phyloP scores from a whole-genome alignment of 768 basidiomycete species.

The Tephrocybe sp. region DNA sequence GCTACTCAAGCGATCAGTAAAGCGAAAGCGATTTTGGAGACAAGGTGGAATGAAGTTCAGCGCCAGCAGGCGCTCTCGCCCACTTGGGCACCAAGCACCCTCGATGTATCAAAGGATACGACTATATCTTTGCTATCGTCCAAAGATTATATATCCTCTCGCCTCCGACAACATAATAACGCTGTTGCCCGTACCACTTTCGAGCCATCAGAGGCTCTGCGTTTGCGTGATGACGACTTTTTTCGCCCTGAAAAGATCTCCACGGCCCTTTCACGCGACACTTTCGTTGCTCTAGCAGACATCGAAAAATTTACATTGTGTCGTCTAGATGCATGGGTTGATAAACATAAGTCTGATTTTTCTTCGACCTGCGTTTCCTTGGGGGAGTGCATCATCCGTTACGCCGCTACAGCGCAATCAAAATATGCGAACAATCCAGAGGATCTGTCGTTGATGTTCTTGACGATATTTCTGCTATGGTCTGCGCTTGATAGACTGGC shows the following conservation, averaged over 20 bases:
- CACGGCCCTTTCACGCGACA: slow-evolving; percentile 8
- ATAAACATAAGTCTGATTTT: slow-evolving; percentile 8
- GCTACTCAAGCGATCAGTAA: too few species aligned
- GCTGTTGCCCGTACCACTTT: slow-evolving; percentile 7
- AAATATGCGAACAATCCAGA: slow-evolving; percentile 36
- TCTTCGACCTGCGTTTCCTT: slow-evolving; percentile 20
- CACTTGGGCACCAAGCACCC: slow-evolving; percentile 21
- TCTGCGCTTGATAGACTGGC: slow-evolving; percentile 41
- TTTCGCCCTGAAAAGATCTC: not conserved
- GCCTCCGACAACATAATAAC: slow-evolving; percentile 5
- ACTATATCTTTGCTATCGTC: slow-evolving; percentile 31
- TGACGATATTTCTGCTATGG: slow-evolving; percentile 53
- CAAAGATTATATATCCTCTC: slow-evolving; percentile 24
- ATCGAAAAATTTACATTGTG: slow-evolving; percentile 33
- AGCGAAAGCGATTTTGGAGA: too few species aligned
- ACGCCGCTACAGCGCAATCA: slow-evolving; percentile 23
- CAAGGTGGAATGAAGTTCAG: too few species aligned
- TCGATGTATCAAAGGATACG: slow-evolving; percentile 30
- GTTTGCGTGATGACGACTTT: slow-evolving; percentile 18
- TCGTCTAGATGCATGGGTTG: slow-evolving; percentile 34
- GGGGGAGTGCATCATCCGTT: slow-evolving; percentile 23
- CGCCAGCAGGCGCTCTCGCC: slow-evolving; percentile 21
- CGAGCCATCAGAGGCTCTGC: slow-evolving; percentile 17
- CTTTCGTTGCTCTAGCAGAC: slow-evolving; percentile 29
- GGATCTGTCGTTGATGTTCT: slow-evolving; percentile 39